Evolutionary conservation across 2,329 filamentous ascomycete genomes (phyloP).

Genomic region (Periconia macrospinosa): DNA sequence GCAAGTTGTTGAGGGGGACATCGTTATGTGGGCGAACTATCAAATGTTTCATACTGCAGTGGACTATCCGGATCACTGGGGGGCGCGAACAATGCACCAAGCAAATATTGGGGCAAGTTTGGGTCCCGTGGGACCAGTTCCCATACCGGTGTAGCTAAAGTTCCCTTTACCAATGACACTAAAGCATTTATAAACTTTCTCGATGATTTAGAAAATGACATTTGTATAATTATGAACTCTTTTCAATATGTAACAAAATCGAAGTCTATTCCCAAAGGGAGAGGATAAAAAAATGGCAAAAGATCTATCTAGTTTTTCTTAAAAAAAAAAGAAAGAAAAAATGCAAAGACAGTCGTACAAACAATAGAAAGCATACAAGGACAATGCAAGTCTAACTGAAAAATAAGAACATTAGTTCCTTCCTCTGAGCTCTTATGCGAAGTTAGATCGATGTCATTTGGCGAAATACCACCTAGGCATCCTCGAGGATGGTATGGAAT

Average conservation of each 20-base stretch:
- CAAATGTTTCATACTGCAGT: slow-evolving; percentile 42
- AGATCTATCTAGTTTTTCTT: no score
- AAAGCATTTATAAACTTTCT: no score
- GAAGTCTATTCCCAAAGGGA: no score
- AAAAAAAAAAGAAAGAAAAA: no score
- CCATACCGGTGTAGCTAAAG: slow-evolving; percentile 10
- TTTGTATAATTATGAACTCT: no score
- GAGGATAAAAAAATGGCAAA: no score
- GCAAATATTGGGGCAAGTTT: slow-evolving; percentile 46
- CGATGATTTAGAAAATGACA: no score
- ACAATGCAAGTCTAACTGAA: no score
- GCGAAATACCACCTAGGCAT: neutral
- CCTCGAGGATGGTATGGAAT: slow-evolving; percentile 8
- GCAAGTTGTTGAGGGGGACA: slow-evolving; percentile 47
- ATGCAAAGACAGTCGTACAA: no score
- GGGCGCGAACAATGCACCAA: slow-evolving; percentile 51
- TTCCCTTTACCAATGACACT: no score
- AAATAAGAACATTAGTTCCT: neutral
- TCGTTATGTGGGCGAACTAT: slow-evolving; percentile 33
- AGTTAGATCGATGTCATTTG: neutral
- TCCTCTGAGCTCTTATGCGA: neutral
- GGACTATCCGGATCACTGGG: slow-evolving; percentile 47
- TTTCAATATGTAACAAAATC: no score
- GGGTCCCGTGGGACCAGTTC: slow-evolving; percentile 29
- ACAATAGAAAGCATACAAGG: no score